Evolutionary conservation across 352 stramenopile species (phyloP).

Genomic region (Phytophthora capsici): DNA sequence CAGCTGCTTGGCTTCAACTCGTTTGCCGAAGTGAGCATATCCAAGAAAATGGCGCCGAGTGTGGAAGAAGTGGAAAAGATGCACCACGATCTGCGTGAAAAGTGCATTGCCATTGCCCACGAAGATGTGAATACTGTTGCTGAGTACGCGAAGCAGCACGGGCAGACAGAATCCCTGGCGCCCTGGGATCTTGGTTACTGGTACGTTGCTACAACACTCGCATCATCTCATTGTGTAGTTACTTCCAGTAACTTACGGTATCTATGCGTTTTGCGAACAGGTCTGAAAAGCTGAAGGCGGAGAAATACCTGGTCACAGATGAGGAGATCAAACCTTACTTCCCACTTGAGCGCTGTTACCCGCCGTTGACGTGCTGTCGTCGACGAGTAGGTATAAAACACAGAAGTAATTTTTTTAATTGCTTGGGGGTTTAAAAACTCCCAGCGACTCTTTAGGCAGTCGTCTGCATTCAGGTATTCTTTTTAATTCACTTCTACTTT

Average conservation of each 20-base stretch:
- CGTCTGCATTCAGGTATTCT: too few species aligned
- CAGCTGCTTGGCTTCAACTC: slow-evolving; percentile 94
- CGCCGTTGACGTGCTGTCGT: too few species aligned
- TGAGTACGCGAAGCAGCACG: slow-evolving; percentile 83
- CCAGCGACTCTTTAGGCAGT: too few species aligned
- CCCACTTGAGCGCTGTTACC: slow-evolving; percentile 91
- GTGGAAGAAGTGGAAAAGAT: slow-evolving; percentile 93
- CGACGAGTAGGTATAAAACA: too few species aligned
- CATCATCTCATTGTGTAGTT: neutral
- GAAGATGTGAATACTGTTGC: slow-evolving; percentile 93
- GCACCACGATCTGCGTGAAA: slow-evolving; percentile 92
- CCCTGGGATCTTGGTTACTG: slow-evolving; percentile 97
- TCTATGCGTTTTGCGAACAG: slow-evolving; percentile 12
- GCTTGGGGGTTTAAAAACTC: too few species aligned
- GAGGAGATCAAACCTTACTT: slow-evolving; percentile 99
- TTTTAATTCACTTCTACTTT: too few species aligned
- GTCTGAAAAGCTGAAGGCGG: slow-evolving; percentile 95
- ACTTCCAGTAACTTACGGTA: too few species aligned
- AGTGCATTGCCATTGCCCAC: slow-evolving; percentile 91
- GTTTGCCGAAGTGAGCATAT: slow-evolving; percentile 93
- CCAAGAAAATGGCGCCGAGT: slow-evolving; percentile 96
- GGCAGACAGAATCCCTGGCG: slow-evolving; percentile 78
- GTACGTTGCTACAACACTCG: slow-evolving; percentile 27
- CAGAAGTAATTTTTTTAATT: too few species aligned
- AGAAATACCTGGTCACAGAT: slow-evolving; percentile 95